phyloP scores from a whole-genome alignment of 306 rosid genomes.

The Acacia crassicarpa region DNA sequence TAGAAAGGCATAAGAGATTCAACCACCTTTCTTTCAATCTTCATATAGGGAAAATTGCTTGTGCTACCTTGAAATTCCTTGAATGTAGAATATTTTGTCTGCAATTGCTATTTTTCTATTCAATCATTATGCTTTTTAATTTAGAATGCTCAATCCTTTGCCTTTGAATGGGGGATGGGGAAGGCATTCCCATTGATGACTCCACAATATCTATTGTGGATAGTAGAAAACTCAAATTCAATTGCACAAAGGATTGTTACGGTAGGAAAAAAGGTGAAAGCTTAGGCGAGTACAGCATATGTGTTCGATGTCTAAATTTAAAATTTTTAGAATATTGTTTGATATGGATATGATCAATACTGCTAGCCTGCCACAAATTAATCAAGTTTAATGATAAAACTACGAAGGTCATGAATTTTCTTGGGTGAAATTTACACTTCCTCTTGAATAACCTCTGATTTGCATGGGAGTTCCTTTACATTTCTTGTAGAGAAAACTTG shows the following conservation, averaged over 20 bases:
- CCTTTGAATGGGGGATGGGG: conserved; percentile 13
- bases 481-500: conserved; percentile 32
- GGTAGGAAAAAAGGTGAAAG: background rate
- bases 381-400: background rate
- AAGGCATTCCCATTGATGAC: background rate
- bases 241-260: background rate
- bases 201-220: background rate
- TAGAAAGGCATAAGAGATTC: background rate
- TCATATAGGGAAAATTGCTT: background rate
- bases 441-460: background rate
- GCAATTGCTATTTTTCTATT: background rate
- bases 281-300: conserved; percentile 3
- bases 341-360: conserved; percentile 4
- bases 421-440: background rate
- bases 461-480: background rate
- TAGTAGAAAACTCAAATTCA: background rate
- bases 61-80: conserved; percentile 6
- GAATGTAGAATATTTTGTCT: background rate
- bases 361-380: background rate
- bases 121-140: background rate
- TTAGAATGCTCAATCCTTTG: conserved; percentile 2
- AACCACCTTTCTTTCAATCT: background rate
- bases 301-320: conserved; percentile 1
- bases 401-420: conserved; percentile 5
- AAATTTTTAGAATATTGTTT: background rate